phyloP scores from a whole-genome alignment of 208 protist genomes.

The Acanthamoeba royreba region DNA sequence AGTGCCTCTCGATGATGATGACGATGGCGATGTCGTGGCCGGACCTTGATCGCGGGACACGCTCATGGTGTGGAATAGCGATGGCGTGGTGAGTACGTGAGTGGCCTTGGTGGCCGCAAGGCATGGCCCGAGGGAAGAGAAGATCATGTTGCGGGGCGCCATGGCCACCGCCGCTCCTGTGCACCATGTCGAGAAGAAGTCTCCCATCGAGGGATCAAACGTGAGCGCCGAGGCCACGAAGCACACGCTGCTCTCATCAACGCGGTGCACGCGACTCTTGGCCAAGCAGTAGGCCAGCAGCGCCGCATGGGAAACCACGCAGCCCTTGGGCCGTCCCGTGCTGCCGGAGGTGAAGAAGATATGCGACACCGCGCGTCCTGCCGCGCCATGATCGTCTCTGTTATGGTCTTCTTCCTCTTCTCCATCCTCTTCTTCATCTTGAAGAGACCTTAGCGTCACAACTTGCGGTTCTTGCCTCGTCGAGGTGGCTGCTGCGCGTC shows the following conservation, averaged over 20 bases:
- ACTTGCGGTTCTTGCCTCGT: too few species aligned
- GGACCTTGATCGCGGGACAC: neutral
- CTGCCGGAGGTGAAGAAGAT: constrained; percentile 42
- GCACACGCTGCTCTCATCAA: neutral
- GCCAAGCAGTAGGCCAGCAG: constrained; percentile 5
- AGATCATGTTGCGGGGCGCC: neutral
- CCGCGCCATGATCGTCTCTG: too few species aligned
- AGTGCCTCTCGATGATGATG: too few species aligned
- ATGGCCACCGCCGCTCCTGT: neutral
- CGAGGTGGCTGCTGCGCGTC: too few species aligned
- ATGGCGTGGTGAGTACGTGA: constrained; percentile 11
- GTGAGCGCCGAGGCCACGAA: constrained; percentile 43
- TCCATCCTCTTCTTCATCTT: neutral
- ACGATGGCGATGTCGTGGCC: neutral
- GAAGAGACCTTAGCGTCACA: neutral
- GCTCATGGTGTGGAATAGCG: neutral
- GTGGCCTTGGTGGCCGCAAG: neutral
- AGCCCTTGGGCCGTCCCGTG: constrained; percentile 43
- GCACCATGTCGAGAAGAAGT: constrained; percentile 42
- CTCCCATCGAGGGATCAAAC: constrained; percentile 14
- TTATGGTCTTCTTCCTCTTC: neutral
- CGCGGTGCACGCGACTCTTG: neutral
- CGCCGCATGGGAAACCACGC: neutral
- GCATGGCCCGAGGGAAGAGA: neutral
- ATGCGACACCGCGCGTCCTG: neutral